Conservation (phyloP, 2,329 filamentous ascomycete species). For the Diaporthe sp. region DNA sequence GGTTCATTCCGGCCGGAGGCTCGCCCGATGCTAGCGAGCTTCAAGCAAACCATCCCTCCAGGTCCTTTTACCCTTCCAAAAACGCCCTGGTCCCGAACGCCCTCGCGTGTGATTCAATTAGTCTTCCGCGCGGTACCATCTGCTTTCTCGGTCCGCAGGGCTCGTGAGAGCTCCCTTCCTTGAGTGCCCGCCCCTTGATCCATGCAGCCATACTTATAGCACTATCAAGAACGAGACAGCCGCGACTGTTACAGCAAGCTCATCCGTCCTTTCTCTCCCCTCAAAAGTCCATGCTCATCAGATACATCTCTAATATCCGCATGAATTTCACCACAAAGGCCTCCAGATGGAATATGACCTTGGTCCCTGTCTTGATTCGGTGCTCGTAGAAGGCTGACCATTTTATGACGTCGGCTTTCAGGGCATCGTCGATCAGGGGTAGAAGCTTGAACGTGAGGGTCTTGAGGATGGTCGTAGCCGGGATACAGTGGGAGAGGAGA, state of each 20-base stretch:
- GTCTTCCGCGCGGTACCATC: background rate
- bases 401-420: constrained; percentile 92
- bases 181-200: background rate
- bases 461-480: constrained; percentile 92
- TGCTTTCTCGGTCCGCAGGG: background rate
- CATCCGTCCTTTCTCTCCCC: background rate
- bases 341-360: constrained; percentile 98
- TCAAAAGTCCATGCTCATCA: constrained; percentile 86
- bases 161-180: background rate
- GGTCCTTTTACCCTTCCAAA: constrained; percentile 1
- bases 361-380: constrained; percentile 88
- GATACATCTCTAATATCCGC: constrained; percentile 91
- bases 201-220: background rate
- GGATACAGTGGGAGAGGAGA: constrained; percentile 96
- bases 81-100: constrained; percentile 33
- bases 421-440: constrained; percentile 84
- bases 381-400: constrained; percentile 99
- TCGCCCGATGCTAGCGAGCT: background rate
- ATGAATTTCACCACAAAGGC: constrained; percentile 99
- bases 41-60: background rate
- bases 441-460: constrained; percentile 95
- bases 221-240: background rate
- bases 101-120: background rate
- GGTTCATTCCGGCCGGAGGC: background rate
- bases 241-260: background rate